A percentile compares a stretch with the other conserved stretches of the same genome.
Conservation (phyloP, 176 grass and related monocot species). For the Hsuehochloa calcarea region DNA sequence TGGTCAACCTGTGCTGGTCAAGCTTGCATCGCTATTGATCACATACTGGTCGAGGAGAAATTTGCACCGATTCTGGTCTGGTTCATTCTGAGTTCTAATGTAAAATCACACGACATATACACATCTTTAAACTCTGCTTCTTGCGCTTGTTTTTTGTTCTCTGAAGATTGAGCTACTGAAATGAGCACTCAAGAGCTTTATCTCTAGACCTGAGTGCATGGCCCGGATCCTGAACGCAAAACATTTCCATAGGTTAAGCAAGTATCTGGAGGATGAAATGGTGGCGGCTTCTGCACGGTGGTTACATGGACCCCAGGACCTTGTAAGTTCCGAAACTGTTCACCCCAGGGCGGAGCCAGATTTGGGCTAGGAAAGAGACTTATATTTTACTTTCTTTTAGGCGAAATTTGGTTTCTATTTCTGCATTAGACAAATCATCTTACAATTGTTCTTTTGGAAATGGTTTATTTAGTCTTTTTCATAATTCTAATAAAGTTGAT, state of each 20-base stretch:
- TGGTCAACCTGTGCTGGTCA: conserved; percentile 74
- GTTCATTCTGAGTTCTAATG: background rate
- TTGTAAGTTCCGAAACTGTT: conserved; percentile 38
- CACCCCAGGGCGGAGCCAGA: too few species aligned
- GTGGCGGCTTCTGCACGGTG: conserved; percentile 64
- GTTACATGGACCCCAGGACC: conserved; percentile 42
- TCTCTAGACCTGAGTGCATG: conserved; percentile 33
- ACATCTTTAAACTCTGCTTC: background rate
- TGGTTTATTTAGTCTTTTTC: too few species aligned
- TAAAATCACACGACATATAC: background rate
- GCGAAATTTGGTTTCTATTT: too few species aligned
- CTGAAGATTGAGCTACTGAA: conserved; percentile 72
- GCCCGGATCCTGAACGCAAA: conserved; percentile 61
- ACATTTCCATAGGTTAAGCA: conserved; percentile 57
- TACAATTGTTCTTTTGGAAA: too few species aligned
- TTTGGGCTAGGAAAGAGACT: too few species aligned
- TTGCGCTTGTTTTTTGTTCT: background rate
- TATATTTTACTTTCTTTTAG: too few species aligned
- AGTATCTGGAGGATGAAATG: conserved; percentile 50
- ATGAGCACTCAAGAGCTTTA: conserved; percentile 53
- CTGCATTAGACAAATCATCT: too few species aligned
- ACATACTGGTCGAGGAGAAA: conserved; percentile 69
- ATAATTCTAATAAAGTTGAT: too few species aligned
- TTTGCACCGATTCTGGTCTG: conserved; percentile 69
- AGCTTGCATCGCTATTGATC: conserved; percentile 79